phyloP scores from a whole-genome alignment of 441 rosid genomes.

The Sinapis alba region DNA sequence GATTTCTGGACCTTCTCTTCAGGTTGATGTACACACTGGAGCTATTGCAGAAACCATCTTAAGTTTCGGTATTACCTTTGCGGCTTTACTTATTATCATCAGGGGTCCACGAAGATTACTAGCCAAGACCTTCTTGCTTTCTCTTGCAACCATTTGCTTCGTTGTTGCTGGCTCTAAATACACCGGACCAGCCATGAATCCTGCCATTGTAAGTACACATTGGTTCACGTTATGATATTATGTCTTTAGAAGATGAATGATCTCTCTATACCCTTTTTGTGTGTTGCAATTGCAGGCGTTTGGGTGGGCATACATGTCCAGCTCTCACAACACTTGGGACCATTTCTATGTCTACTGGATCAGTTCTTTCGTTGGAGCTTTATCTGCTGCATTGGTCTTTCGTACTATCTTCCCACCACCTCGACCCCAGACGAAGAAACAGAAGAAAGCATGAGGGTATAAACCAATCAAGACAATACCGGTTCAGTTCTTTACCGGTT shows the following conservation, averaged over 20 bases:
- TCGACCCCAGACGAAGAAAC: conserved; percentile 58
- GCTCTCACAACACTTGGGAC: conserved; percentile 89
- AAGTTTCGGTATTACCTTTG: conserved; percentile 73
- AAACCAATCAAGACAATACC: background rate
- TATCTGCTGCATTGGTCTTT: conserved; percentile 77
- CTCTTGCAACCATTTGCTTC: conserved; percentile 55
- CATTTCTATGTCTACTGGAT: conserved; percentile 96
- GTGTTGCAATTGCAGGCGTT: conserved; percentile 65
- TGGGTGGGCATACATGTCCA: conserved; percentile 90
- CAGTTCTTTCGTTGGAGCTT: conserved; percentile 84
- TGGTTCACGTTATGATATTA: background rate
- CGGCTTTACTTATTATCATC: conserved; percentile 64
- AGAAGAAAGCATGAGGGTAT: conserved; percentile 63
- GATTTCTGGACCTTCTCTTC: conserved; percentile 72
- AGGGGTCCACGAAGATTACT: conserved; percentile 62
- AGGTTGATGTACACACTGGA: conserved; percentile 81
- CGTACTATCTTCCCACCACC: conserved; percentile 69
- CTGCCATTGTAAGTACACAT: conserved; percentile 72
- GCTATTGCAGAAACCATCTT: conserved; percentile 81
- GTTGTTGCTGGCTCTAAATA: conserved; percentile 62
- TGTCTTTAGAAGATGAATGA: background rate
- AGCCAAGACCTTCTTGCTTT: conserved; percentile 60
- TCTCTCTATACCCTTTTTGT: background rate
- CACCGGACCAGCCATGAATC: conserved; percentile 96
- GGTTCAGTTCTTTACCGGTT: conserved; percentile 17